phyloP scores from a whole-genome alignment of 306 rosid species.

The Betula pendula region DNA sequence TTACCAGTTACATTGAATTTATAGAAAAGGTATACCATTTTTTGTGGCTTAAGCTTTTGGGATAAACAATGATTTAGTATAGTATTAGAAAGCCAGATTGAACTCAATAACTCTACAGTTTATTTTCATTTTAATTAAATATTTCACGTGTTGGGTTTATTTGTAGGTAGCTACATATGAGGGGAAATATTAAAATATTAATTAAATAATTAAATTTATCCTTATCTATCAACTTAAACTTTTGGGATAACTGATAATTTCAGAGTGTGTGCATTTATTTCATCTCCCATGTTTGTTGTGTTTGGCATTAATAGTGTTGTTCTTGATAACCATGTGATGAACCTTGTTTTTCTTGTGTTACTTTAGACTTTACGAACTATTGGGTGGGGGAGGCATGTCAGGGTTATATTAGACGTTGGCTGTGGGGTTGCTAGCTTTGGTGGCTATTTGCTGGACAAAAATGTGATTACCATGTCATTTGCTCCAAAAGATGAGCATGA shows the following conservation, averaged over 20 bases:
- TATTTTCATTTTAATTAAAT: no score
- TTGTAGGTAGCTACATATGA: no score
- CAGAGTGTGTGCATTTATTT: no score
- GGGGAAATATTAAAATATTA: no score
- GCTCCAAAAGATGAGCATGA: slow-evolving; percentile 99
- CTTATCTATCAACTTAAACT: no score
- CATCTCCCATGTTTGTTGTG: not conserved
- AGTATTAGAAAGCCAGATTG: no score
- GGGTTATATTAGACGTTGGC: slow-evolving; percentile 91
- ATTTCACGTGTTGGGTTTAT: no score
- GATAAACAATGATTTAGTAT: no score
- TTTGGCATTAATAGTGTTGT: not conserved
- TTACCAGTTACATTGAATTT: slow-evolving; percentile 56
- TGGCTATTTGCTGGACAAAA: slow-evolving; percentile 73
- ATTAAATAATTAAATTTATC: no score
- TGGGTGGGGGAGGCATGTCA: slow-evolving; percentile 74
- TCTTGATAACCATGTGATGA: slow-evolving; percentile 13
- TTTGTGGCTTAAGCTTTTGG: not conserved
- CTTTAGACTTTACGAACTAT: slow-evolving; percentile 54
- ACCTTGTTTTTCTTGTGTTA: slow-evolving; percentile 12
- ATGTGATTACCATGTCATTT: slow-evolving; percentile 89
- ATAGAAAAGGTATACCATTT: slow-evolving; percentile 57
- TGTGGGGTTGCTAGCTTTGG: slow-evolving; percentile 99
- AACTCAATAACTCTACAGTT: no score
- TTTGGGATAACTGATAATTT: no score